Evolutionary conservation across 768 basidiomycete genomes (phyloP), one percentile per base, ranked within the genome.

Genomic region (Psilocybe cyanescens): DNA sequence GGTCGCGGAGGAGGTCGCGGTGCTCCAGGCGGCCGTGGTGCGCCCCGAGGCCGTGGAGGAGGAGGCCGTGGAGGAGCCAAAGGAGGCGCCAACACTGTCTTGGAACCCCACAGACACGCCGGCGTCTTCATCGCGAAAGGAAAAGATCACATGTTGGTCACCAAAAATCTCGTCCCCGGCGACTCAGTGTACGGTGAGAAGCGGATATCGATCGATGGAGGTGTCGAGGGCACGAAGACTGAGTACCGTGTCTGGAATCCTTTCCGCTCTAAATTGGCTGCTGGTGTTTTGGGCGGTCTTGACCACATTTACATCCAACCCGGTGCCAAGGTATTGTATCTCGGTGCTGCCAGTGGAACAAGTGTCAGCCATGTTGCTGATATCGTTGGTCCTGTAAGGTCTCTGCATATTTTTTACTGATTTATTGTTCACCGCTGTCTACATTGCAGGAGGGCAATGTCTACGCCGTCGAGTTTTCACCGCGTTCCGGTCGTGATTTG

Each of bases 191-290:
- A 99, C 74, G 97, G 97, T 62, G 97, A 99, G 78, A 99, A 99
- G 81, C 85, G 97, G 72, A 95, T 98, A 76, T 87, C 90, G 14
- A 86, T 98, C 70, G 94, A 95, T 12, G 80, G 82, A 11, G 87
- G 83, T 47, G 85, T 81, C 17, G 91, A 90, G 47, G 90, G 84
- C 46, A 91, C 90, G 61, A 99, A 99, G 80, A 83, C 87, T 65
- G 97, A 99, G 78, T 99, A 98, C 78, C 85, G 97, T 58, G 97
- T 99, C 31, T 99, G 97, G 97, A 99, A 99, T 80, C 97, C 97
- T 50, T 99, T 99, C 88, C 86, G 97, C 67, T 88, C 86, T 72
- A 99, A 99, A 82, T 76, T 99, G 67, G 97, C 97, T 31, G 97
- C 97, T 39, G 97, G 97, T 75, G 92, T 99, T 53, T 81, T 99